Evolutionary conservation across 345 rosid genomes (phyloP).

Genomic region (Eucalyptus camaldulensis): DNA sequence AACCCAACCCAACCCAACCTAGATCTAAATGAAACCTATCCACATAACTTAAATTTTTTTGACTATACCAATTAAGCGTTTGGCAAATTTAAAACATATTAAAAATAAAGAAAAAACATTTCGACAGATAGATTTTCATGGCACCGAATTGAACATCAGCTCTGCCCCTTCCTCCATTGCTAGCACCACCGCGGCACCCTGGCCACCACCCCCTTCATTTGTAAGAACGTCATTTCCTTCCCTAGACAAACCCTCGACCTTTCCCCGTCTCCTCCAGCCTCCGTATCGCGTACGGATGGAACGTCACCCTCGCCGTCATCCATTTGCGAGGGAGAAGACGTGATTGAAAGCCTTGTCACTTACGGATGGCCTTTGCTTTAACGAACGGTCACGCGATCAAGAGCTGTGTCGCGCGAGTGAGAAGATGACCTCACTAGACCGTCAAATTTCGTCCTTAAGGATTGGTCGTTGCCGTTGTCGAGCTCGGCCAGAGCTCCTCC

Average conservation of each 20-base stretch:
- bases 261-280: background rate
- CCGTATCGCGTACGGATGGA: too few species aligned
- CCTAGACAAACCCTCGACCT: conserved; percentile 33
- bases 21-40: background rate
- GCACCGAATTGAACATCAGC: background rate
- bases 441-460: background rate
- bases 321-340: too few species aligned
- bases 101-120: background rate
- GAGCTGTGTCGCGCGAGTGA: background rate
- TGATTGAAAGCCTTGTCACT: too few species aligned
- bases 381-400: rapidly evolving
- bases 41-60: background rate
- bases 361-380: too few species aligned
- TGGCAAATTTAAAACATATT: background rate
- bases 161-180: conserved; percentile 2
- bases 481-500: background rate
- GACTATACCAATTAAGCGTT: background rate
- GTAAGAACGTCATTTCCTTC: conserved; percentile 25
- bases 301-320: too few species aligned
- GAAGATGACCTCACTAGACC: background rate
- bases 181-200: conserved; percentile 32
- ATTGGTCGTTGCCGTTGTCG: background rate
- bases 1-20: background rate
- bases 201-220: conserved; percentile 26
- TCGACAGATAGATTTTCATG: background rate